Conservation (phyloP, 441 rosid species). For the Manihot esculenta region DNA sequence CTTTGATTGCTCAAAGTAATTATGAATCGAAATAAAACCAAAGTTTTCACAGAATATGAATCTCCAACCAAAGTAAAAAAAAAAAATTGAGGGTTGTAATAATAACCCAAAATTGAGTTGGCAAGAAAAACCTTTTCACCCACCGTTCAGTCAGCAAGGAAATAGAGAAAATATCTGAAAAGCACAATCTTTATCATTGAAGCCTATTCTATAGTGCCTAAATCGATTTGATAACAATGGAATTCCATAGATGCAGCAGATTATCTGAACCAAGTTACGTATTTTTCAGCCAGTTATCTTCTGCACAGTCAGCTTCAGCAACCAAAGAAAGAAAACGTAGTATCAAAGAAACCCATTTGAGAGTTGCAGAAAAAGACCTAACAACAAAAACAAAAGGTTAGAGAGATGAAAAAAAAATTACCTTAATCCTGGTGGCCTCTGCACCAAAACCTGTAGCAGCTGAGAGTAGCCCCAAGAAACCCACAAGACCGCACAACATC, state of each 20-base stretch:
- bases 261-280: background rate
- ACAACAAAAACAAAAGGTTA: background rate
- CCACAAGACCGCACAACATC: slow-evolving; percentile 46
- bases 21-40: background rate
- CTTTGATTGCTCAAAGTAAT: background rate
- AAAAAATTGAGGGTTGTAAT: too few relatives aligned
- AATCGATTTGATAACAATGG: background rate
- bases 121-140: background rate
- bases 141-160: background rate
- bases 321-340: slow-evolving; percentile 1
- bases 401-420: slow-evolving; percentile 12
- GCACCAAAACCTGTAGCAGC: slow-evolving; percentile 84
- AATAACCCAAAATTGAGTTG: background rate
- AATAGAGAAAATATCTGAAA: background rate
- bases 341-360: slow-evolving; percentile 19
- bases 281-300: background rate
- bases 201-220: background rate
- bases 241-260: background rate
- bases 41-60: too few relatives aligned
- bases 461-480: slow-evolving; percentile 62
- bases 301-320: background rate
- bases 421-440: slow-evolving; percentile 82
- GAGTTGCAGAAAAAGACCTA: background rate
- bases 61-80: too few relatives aligned
- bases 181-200: background rate